Base-by-base conservation (phyloP, 163 green algal genomes). In the Prototheca wickerhamii region DNA sequence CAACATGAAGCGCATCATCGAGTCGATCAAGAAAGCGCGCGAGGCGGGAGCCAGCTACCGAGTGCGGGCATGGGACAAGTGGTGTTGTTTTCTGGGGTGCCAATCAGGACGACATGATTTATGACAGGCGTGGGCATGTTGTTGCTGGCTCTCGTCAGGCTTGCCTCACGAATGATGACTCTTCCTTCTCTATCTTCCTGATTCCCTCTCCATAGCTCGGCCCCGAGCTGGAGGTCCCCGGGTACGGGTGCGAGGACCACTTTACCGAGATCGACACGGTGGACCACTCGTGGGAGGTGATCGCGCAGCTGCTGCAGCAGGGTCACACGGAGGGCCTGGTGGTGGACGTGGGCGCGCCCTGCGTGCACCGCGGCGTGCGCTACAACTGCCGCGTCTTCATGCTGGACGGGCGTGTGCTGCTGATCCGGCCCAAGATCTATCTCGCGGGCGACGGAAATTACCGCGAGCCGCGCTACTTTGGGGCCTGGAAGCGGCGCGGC, bases 371-470 rank as follows among this genome's bases (percentile, higher is more conserved):
- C 30, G 86, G 85, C 54, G 77, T 84, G 57, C 64, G 81, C 33
- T 91, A 89, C 74, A 90, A 90, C 69, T 88, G 82, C 80, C 83
- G 92, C n/a, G 77, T 93, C 21, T 85, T 95, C 33, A 42, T 94
- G 51, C 79, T 95, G 26, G 72, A 96, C 71, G 42, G 78, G 18
- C 74, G 77, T 8, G 73, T 99, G 28, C 76, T 98, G 57, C 81
- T 96, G 26, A 88, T 99, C 32, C 80, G 93, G 7, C 93, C 93
- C 56, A 99, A 99, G 80, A 71, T 93, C 62, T 65, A 86, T 58
- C 71, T 99, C 20, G 92, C 91, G 26, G 89, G 97, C 67, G 93
- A 99, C 60, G 93, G 93, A 29, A 99, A 99, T 76, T 99, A 99
- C 82, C 51, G 77, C 60, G 87, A 95, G 61, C 72, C 70, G 15